A percentile compares a stretch with the other conserved stretches of the same genome.
These are phyloP conservation scores for Phlebiopsis flavidoalba DNA, from an alignment of 768 basidiomycete species.

Conservation along the genomic window DNA sequence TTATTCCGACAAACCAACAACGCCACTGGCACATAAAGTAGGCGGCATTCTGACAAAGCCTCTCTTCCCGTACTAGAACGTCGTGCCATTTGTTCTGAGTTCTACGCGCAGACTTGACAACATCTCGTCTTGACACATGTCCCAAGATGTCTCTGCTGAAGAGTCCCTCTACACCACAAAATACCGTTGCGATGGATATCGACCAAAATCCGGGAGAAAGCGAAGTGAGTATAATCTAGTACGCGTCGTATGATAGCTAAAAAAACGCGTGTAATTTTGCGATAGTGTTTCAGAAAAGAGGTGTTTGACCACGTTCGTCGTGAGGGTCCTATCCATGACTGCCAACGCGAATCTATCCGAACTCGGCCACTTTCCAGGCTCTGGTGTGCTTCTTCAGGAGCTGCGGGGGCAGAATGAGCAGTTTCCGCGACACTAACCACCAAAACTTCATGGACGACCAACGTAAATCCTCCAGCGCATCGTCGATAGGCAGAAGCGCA, in stretches of 20 bases:
- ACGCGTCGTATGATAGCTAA: not conserved
- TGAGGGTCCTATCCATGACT: slow-evolving; percentile 11
- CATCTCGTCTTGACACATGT: not conserved
- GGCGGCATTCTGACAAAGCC: not conserved
- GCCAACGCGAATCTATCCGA: slow-evolving; percentile 18
- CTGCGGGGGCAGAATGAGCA: slow-evolving; percentile 26
- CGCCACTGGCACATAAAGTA: not conserved
- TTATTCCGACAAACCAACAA: not conserved
- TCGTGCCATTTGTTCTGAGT: not conserved
- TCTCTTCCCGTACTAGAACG: not conserved
- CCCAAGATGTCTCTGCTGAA: not conserved
- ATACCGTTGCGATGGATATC: not conserved
- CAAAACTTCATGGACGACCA: slow-evolving; percentile 36
- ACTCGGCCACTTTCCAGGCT: slow-evolving; percentile 38
- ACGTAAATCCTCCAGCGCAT: slow-evolving; percentile 26
- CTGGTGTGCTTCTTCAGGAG: slow-evolving; percentile 31
- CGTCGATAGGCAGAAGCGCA: slow-evolving; percentile 28
- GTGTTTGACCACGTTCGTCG: not conserved
- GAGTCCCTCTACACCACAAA: not conserved
- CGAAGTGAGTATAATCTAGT: not conserved
- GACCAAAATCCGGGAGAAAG: not conserved
- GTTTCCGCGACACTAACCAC: slow-evolving; percentile 21
- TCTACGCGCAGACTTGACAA: not conserved
- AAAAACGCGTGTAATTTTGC: not conserved
- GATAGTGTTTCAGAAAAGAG: not conserved